Conservation (phyloP, 2,329 filamentous ascomycete species). For the Xylaria sp. region DNA sequence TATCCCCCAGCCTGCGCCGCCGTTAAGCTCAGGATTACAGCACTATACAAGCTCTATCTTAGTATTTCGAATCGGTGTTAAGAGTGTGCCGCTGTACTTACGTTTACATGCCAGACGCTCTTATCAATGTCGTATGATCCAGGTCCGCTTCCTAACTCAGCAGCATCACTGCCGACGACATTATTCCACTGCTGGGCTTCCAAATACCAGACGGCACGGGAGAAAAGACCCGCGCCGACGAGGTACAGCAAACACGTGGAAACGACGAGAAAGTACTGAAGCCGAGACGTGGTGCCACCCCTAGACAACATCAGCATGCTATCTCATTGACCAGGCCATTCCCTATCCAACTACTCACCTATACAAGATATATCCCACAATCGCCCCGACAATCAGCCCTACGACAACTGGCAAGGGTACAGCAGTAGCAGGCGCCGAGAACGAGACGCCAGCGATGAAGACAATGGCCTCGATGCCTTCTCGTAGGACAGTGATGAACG, state of each 20-base stretch:
- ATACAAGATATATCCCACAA: constrained; percentile 81
- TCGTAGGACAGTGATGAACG: constrained; percentile 86
- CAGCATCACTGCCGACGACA: constrained; percentile 67
- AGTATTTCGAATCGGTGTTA: not conserved
- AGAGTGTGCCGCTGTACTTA: constrained; percentile 53
- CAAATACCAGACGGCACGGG: constrained; percentile 78
- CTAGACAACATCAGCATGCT: constrained; percentile 46
- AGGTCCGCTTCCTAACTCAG: constrained; percentile 65
- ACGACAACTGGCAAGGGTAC: constrained; percentile 81
- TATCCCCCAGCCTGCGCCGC: constrained; percentile 84
- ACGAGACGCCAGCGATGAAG: constrained; percentile 85
- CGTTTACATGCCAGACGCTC: constrained; percentile 85
- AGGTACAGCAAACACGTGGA: constrained; percentile 88
- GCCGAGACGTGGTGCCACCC: constrained; percentile 70
- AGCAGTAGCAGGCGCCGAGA: constrained; percentile 77
- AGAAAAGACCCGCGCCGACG: constrained; percentile 84
- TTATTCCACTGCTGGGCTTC: constrained; percentile 76
- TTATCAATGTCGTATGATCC: constrained; percentile 82
- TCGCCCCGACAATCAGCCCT: constrained; percentile 72
- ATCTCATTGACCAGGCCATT: not conserved
- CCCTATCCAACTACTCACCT: constrained; percentile 63
- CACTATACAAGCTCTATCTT: constrained; percentile 64
- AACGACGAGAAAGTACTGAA: constrained; percentile 82
- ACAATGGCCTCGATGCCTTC: constrained; percentile 89
- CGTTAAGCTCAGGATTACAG: constrained; percentile 77